A percentile compares a stretch with the other conserved stretches of the same genome.
phyloP scores from a whole-genome alignment of 139 green algal genomes.

The Tetratostichococcus sp. region DNA sequence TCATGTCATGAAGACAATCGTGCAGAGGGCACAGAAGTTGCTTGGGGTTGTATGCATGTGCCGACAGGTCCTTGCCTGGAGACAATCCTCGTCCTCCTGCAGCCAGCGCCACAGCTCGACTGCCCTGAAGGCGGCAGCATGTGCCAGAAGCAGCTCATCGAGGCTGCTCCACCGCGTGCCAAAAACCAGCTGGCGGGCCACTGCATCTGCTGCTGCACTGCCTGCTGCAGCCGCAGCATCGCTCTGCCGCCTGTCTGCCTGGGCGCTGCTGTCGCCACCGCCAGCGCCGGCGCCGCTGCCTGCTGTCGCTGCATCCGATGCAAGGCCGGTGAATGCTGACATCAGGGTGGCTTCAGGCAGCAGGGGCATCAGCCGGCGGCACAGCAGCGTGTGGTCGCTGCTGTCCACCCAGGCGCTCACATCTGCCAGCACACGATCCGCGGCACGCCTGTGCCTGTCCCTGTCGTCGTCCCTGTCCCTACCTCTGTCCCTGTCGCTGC shows the following conservation, averaged over 20 bases:
- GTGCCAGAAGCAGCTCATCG: conserved; percentile 14
- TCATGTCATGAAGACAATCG: too few relatives aligned
- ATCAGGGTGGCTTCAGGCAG: conserved; percentile 24
- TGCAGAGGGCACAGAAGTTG: too few relatives aligned
- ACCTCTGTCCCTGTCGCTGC: conserved; percentile 4
- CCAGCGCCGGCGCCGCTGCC: too few relatives aligned
- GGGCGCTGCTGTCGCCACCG: not conserved
- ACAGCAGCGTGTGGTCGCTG: not conserved
- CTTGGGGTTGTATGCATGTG: too few relatives aligned
- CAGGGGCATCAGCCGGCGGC: conserved; percentile 23
- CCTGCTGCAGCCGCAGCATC: not conserved
- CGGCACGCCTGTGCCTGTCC: not conserved
- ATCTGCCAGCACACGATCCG: not conserved
- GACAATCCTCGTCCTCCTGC: not conserved
- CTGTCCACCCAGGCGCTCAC: conserved; percentile 9
- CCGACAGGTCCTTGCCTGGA: not conserved
- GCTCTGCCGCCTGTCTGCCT: not conserved
- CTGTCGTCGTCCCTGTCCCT: conserved; percentile 13
- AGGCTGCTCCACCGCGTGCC: conserved; percentile 7
- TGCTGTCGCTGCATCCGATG: not conserved
- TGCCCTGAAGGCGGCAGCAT: not conserved
- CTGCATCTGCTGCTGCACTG: not conserved
- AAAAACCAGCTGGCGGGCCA: not conserved
- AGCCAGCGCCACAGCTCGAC: not conserved
- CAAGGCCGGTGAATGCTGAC: not conserved